phyloP scores from a whole-genome alignment of 306 rosid genomes.

The Cucumis melo region DNA sequence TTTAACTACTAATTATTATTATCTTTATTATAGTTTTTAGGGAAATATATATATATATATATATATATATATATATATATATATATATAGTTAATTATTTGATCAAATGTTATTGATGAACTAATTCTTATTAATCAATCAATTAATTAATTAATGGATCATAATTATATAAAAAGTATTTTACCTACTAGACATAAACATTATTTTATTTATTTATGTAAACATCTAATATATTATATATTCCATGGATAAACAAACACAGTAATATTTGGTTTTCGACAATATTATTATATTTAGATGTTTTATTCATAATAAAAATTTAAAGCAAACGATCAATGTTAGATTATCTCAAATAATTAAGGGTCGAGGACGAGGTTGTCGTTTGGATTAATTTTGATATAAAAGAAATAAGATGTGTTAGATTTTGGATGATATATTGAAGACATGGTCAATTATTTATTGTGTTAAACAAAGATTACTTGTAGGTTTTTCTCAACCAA shows the following conservation, averaged over 20 bases:
- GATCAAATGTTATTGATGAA: background rate
- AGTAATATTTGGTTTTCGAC: background rate
- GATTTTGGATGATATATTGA: background rate
- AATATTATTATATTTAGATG: no score
- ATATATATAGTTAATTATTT: background rate
- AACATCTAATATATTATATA: background rate
- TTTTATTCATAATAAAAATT: no score
- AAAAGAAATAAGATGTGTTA: background rate
- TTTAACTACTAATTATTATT: no score
- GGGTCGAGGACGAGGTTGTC: background rate
- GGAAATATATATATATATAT: no score
- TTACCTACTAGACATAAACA: background rate
- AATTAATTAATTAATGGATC: background rate
- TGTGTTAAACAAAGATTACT: background rate
- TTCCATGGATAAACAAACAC: background rate
- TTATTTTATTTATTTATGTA: background rate
- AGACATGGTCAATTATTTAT: background rate
- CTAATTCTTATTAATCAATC: background rate
- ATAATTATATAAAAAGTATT: background rate
- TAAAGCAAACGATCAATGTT: no score
- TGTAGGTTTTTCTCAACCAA: slow-evolving; percentile 2
- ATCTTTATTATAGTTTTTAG: no score
- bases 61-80: no score
- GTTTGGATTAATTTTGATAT: background rate
- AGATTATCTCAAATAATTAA: no score